Evolutionary conservation across 208 protist species (phyloP).

Genomic region (Angomonas ambiguus): DNA sequence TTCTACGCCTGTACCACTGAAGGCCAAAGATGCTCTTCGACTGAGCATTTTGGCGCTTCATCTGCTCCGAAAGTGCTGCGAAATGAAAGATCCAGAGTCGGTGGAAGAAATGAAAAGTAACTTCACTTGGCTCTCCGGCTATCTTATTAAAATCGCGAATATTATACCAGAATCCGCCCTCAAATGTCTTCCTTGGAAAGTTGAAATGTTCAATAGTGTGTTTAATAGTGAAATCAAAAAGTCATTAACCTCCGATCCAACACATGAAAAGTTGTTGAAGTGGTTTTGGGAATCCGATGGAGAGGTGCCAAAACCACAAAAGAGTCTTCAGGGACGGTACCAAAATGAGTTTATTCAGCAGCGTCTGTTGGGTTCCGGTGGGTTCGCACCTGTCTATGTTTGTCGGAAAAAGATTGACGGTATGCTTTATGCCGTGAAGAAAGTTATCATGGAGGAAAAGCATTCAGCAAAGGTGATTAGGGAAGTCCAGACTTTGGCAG

Average conservation of each 20-base stretch:
- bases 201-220: slow-evolving; percentile 34
- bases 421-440: slow-evolving; percentile 80
- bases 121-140: slow-evolving; percentile 51
- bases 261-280: slow-evolving; percentile 38
- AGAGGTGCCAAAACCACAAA: slow-evolving; percentile 35
- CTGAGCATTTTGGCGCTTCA: slow-evolving; percentile 67
- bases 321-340: slow-evolving; percentile 56
- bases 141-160: slow-evolving; percentile 44
- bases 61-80: slow-evolving; percentile 72
- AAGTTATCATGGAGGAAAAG: slow-evolving; percentile 63
- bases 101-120: slow-evolving; percentile 64
- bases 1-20: slow-evolving; percentile 49
- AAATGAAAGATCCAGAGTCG: slow-evolving; percentile 71
- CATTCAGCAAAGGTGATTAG: slow-evolving; percentile 55
- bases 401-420: slow-evolving; percentile 84
- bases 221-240: slow-evolving; percentile 36
- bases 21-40: slow-evolving; percentile 51
- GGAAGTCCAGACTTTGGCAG: slow-evolving; percentile 76
- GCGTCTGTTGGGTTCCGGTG: slow-evolving; percentile 60
- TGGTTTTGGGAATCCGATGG: slow-evolving; percentile 79
- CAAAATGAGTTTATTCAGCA: slow-evolving; percentile 80
- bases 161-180: slow-evolving; percentile 47
- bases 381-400: slow-evolving; percentile 83
- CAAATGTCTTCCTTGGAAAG: slow-evolving; percentile 54
- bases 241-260: slow-evolving; percentile 19